phyloP scores from a whole-genome alignment of 2,329 filamentous ascomycete species.

The Phialocephala subalpina region DNA sequence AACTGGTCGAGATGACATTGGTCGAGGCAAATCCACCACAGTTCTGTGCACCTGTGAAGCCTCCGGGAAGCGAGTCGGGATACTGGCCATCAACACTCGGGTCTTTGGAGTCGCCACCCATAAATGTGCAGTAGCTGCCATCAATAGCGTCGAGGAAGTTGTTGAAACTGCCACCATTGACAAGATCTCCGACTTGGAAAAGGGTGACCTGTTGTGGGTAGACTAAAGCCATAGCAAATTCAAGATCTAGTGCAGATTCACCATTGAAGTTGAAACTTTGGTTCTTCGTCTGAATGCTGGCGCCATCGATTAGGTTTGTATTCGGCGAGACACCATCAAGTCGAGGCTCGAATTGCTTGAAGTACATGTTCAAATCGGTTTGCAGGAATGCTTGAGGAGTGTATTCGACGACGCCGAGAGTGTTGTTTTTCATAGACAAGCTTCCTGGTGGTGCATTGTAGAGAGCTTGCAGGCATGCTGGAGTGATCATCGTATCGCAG shows the following conservation, averaged over 20 bases:
- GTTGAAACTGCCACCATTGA: constrained; percentile 38
- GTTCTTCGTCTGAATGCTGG: constrained; percentile 45
- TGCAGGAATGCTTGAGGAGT: constrained; percentile 61
- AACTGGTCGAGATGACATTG: constrained; percentile 63
- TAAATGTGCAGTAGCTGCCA: constrained; percentile 53
- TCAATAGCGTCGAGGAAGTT: constrained; percentile 52
- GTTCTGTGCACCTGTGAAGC: constrained; percentile 50
- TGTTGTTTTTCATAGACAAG: constrained; percentile 51
- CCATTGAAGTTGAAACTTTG: constrained; percentile 51
- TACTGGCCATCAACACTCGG: constrained; percentile 48
- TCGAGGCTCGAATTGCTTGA: constrained; percentile 51
- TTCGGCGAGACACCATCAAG: constrained; percentile 51
- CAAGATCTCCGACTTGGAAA: constrained; percentile 54
- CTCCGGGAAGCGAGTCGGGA: constrained; percentile 41
- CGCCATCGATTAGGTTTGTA: constrained; percentile 46
- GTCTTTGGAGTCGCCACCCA: constrained; percentile 50
- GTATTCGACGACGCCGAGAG: constrained; percentile 62
- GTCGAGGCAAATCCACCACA: constrained; percentile 55
- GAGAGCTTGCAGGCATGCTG: constrained; percentile 61
- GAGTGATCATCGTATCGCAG: constrained; percentile 64
- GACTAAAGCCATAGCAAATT: constrained; percentile 57
- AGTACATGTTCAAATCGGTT: constrained; percentile 57
- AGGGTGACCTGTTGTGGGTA: constrained; percentile 58
- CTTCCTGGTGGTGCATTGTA: constrained; percentile 55
- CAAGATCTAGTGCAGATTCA: constrained; percentile 47